A percentile compares a stretch with the other conserved stretches of the same genome.
Conservation (phyloP, 164 flowering plant species). For the Macadamia integrifolia region DNA sequence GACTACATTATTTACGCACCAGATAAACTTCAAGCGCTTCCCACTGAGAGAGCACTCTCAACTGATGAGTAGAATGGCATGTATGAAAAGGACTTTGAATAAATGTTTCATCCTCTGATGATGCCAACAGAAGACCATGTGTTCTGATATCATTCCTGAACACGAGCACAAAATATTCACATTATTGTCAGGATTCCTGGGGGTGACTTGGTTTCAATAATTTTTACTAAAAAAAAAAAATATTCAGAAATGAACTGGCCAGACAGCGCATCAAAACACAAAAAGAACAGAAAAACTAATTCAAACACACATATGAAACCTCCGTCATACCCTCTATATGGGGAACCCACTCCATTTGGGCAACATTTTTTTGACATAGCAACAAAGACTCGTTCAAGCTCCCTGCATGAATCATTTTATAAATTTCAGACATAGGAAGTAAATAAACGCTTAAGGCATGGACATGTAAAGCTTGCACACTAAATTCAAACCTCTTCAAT, state of each 20-base stretch:
- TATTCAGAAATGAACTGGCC: neutral
- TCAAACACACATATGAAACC: constrained; percentile 1
- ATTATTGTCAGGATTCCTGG: neutral
- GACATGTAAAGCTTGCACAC: constrained; percentile 2
- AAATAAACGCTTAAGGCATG: neutral
- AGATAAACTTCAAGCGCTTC: constrained; percentile 76
- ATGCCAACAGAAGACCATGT: constrained; percentile 47
- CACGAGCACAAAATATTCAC: neutral
- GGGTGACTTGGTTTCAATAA: neutral
- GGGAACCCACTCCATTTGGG: constrained; percentile 32
- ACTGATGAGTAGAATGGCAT: constrained; percentile 27
- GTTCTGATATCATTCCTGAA: constrained; percentile 36
- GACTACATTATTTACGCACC: constrained; percentile 40
- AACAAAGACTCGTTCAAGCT: constrained; percentile 67
- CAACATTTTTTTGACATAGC: constrained; percentile 76
- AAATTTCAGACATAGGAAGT: constrained; percentile 5
- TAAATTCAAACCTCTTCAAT: constrained; percentile 49
- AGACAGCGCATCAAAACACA: neutral
- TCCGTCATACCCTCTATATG: constrained; percentile 37
- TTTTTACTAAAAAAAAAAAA: neutral
- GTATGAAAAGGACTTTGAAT: constrained; percentile 32
- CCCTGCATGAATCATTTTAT: constrained; percentile 37
- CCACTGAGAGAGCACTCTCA: constrained; percentile 53
- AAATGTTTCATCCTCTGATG: constrained; percentile 42
- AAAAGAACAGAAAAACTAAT: constrained; percentile 2